Evolutionary conservation across 2,329 filamentous ascomycete genomes (phyloP), one percentile per base, ranked within the genome.

Genomic region (Catunica adiposa): DNA sequence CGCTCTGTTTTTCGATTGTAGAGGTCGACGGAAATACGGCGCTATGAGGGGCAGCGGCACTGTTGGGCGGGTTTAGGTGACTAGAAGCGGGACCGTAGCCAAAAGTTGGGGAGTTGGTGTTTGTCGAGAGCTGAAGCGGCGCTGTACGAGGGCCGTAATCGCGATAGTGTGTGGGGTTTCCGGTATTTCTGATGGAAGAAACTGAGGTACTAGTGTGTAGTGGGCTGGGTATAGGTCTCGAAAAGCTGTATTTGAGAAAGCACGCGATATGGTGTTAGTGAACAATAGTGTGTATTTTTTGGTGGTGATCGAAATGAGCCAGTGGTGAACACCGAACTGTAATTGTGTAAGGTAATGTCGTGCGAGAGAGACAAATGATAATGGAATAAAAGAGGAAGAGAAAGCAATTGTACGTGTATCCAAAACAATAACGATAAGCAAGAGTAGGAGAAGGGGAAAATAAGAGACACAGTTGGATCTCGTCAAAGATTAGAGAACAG

Each of bases 181-280:
- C 46, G 22, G 20, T 56, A 23, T 31, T 51, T 14, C 40, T 47
- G 29, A 58, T 25, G 5, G 51, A 54, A 15, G 51, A 50, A 25
- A 44, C 51, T 20, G 34, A 57, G 6, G 47, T 56, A 29, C 53
- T 58, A 3, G 56, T 50, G 23, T 58, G 56, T 17, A 58, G 50
- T n/a, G 53, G 56, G 53, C 53, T 58, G 31, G 56, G 53, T 37
- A 58, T 56, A 38, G 56, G 52, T n/a, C 23, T 23, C n/a, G 44
- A 11, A 48, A 48, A 9, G 17, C 56, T 47, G 25, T 40, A 53
- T 17, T 47, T 31, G 15, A 40, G n/a, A 37, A 50, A 51, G 37
- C 25, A 44, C 31, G 34, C 44, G 26, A 34, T 53, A 37, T 40
- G 53, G 47, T 40, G 38, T 42, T 55, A 20, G 40, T n/a, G 1